These are phyloP conservation scores for Aspergillus vadensis DNA, from an alignment of 2,329 filamentous ascomycete genomes.

Conservation along the genomic window DNA sequence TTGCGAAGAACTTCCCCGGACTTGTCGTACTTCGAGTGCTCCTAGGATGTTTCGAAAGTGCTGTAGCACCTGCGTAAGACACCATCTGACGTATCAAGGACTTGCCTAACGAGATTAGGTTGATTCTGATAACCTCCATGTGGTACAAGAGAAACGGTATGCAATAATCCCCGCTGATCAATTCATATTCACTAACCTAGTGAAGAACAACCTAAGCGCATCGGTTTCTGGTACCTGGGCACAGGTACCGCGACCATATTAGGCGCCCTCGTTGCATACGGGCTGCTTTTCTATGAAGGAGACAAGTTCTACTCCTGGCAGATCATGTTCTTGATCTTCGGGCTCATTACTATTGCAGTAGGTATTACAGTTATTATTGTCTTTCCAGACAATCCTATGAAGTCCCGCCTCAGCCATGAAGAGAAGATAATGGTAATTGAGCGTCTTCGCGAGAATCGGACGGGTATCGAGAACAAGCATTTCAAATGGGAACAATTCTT, in stretches of 20 bases:
- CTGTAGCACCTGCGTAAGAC: conserved; percentile 52
- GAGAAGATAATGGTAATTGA: conserved; percentile 44
- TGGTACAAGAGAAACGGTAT: conserved; percentile 53
- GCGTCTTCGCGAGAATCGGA: conserved; percentile 50
- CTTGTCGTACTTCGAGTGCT: conserved; percentile 54
- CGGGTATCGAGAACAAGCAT: conserved; percentile 54
- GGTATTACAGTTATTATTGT: conserved; percentile 42
- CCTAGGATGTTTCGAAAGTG: conserved; percentile 57
- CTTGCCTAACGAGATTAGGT: conserved; percentile 23
- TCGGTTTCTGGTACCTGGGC: conserved; percentile 64
- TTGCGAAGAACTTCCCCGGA: conserved; percentile 53
- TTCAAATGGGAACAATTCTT: conserved; percentile 51
- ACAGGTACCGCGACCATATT: conserved; percentile 58
- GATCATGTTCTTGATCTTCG: conserved; percentile 53
- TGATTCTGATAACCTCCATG: conserved; percentile 59
- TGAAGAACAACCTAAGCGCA: conserved; percentile 59
- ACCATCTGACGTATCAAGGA: not conserved
- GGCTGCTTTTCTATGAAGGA: conserved; percentile 54
- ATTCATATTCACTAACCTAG: conserved; percentile 6
- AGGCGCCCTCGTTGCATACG: conserved; percentile 57
- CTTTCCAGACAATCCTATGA: conserved; percentile 47
- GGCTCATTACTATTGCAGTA: conserved; percentile 44
- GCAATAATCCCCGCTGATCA: not conserved
- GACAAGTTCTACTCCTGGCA: conserved; percentile 49
- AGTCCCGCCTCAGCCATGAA: conserved; percentile 37